Conservation (phyloP, 2,329 filamentous ascomycete genomes). For the Acephala macrosclerotiorum region DNA sequence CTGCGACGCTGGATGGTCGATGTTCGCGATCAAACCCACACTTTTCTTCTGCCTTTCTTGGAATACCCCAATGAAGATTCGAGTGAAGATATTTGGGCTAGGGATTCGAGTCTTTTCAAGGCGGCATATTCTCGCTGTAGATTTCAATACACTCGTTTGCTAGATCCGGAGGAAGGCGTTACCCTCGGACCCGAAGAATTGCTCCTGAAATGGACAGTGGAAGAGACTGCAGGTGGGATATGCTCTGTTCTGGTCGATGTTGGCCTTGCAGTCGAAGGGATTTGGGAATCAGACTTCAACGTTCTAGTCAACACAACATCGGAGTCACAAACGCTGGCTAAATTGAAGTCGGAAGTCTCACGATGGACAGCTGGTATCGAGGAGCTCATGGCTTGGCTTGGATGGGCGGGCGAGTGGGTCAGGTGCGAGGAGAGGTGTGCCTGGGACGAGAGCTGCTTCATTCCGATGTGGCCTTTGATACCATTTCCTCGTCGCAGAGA, state of each 20-base stretch:
- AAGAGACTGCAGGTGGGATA: conserved; percentile 50
- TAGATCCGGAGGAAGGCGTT: conserved; percentile 41
- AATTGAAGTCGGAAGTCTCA: conserved; percentile 37
- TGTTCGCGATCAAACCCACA: conserved; percentile 50
- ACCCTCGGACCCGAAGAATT: conserved; percentile 46
- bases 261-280: conserved; percentile 50
- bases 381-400: conserved; percentile 57
- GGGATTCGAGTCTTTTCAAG: conserved; percentile 45
- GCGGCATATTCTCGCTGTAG: conserved; percentile 51
- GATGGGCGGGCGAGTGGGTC: conserved; percentile 56
- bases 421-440: conserved; percentile 51
- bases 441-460: conserved; percentile 54
- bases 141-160: conserved; percentile 49
- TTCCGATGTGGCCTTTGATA: conserved; percentile 58
- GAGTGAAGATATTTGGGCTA: conserved; percentile 42
- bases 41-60: conserved; percentile 53
- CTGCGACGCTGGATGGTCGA: conserved; percentile 43
- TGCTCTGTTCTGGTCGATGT: conserved; percentile 52
- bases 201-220: conserved; percentile 48
- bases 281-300: conserved; percentile 47
- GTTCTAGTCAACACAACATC: not conserved
- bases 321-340: not conserved
- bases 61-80: conserved; percentile 50
- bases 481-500: conserved; percentile 3
- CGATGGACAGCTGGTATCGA: conserved; percentile 41